Base-by-base conservation (phyloP, 352 stramenopile species). In the Pythium periplocum region DNA sequence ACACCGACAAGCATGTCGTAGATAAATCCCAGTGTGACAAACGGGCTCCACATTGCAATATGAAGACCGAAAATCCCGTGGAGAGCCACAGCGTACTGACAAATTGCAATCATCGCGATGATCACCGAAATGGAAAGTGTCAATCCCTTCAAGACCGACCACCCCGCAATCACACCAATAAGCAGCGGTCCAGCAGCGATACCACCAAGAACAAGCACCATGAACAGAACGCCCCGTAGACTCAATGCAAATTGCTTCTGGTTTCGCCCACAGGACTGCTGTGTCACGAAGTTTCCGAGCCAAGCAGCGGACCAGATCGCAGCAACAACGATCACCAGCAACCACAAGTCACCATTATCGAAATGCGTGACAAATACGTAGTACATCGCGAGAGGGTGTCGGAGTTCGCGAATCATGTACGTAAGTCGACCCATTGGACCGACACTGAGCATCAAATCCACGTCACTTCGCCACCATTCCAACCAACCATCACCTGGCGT, bases 1-100 rank as follows among this genome's bases (percentile, higher is more conserved):
- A 90, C 39, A 11, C 84, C 82, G 3, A 93, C 78, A 26, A 95
- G 61, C 73, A 91, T 87, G 56, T 95, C 84, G 63, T 90, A 85
- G n/a, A 95, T 49, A 52, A 93, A 95, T 1, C 84, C 83, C n/a
- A 95, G 68, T 31, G 70, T 52, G 33, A 87, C 68, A 30, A 95
- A 65, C 9, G 82, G 79, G 40, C 73, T 78, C 66, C 69, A 92
- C 62, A 81, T 73, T 2, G 81, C 79, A 12, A 92, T 64, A 17
- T 77, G 64, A 36, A 92, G 60, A 4, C 79, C 78, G 5, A 76
- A 79, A 4, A 71, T 60, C 4, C 83, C 83, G 50, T 94, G 79
- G 32, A 89, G 65, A 33, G 82, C 76, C 10, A 94, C 46, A 0
- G 68, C 69, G 46, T 87, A 91, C 52, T 94, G 81, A 31, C 84